Evolutionary conservation across 306 rosid species (phyloP), one percentile per base, ranked within the genome.

Genomic region (Trifolium subterraneum): DNA sequence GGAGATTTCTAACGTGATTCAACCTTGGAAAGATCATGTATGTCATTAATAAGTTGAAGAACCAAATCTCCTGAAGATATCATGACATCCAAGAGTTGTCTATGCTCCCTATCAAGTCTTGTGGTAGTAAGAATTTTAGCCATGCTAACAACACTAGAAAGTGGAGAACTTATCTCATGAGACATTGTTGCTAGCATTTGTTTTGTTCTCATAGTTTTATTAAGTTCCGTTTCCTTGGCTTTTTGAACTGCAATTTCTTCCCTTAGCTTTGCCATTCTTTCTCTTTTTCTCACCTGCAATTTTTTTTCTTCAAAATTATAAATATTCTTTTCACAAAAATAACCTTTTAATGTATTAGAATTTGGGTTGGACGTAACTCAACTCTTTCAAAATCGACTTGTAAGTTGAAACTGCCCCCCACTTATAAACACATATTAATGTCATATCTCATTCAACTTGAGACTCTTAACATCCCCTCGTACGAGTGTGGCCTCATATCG

Each of bases 131-230:
- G 97, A 83, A 95, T 90, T 69, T 92, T 93, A 66, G 99, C 95
- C 96, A 95, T 95, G 89, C 97, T 86, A 56, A 95, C 93, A 71
- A 95, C 98, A 7, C 98, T 96, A 72, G 98, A 85, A 19, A 95
- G 85, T 15, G 99, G 98, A 42, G 98, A 92, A 78, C 99, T 86
- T 77, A 95, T 95, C 87, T 95, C 98, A 38, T 90, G 99, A 71
- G 96, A 94, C 99, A 94, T 92, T 63, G 97, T 94, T 76, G 97
- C 99, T 78, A 94, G 81, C 97, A 94, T 86, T 87, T 94, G 97
- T 83, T 94, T 94, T 66, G 96, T 97, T 35, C 96, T 74, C 99
- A 92, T 94, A 59, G 97, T 94, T 86, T 90, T 94, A 83, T 91
- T 92, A 70, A 94, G 87, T 84, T 94, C 99, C 14, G 93, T 80